These are phyloP conservation scores for Solanum hybrid DNA, from an alignment of 305 asterid species.

Conservation along the genomic window DNA sequence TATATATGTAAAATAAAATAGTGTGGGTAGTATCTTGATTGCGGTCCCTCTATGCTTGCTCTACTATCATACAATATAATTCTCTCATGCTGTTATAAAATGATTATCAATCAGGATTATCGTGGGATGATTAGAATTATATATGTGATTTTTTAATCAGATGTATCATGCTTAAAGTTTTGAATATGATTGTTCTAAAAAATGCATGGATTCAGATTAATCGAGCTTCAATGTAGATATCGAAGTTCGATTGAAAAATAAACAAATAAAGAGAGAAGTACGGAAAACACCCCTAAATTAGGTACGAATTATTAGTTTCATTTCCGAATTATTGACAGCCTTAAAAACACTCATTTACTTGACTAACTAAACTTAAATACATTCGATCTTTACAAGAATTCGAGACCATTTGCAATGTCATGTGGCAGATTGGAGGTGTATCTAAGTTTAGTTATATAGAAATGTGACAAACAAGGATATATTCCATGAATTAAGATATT, in stretches of 20 bases:
- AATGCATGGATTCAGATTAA: background rate
- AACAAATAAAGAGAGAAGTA: background rate
- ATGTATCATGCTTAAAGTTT: background rate
- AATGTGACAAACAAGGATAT: background rate
- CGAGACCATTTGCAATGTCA: no score
- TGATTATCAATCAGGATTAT: background rate
- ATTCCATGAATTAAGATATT: no score
- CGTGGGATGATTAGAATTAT: background rate
- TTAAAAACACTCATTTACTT: no score
- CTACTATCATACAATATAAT: background rate
- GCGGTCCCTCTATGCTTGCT: background rate
- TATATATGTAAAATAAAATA: no score
- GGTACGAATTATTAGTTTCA: background rate
- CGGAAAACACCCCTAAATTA: no score
- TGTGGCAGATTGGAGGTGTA: rapidly evolving
- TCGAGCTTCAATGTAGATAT: rapidly evolving
- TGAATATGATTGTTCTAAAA: background rate
- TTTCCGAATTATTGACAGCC: no score
- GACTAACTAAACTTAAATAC: no score
- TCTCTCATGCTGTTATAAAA: background rate
- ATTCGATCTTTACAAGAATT: no score
- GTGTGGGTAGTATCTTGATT: background rate
- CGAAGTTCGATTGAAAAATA: background rate
- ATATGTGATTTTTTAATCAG: no score
- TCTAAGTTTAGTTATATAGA: no score